Conservation (phyloP, 208 protist species). For the Wallacemonas sp. region DNA sequence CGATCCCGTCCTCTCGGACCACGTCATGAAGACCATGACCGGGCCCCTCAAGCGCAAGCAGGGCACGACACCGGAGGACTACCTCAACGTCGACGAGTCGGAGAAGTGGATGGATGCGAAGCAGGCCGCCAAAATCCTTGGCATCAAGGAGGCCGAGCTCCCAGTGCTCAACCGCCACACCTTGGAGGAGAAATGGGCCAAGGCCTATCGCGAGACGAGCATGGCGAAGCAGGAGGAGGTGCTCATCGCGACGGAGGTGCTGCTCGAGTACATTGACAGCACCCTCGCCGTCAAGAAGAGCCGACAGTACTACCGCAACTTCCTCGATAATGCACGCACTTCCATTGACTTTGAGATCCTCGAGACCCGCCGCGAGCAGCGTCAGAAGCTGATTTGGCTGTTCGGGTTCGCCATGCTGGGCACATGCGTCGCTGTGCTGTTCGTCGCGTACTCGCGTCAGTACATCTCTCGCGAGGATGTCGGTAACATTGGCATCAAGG, state of each 20-base stretch:
- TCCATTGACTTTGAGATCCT: slow-evolving; percentile 65
- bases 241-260: slow-evolving; percentile 75
- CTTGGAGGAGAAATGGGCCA: slow-evolving; percentile 61
- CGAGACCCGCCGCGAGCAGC: slow-evolving; percentile 16
- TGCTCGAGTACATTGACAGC: slow-evolving; percentile 88
- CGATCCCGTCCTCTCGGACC: slow-evolving; percentile 33
- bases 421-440: slow-evolving; percentile 41
- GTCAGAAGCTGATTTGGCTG: slow-evolving; percentile 47
- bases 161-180: slow-evolving; percentile 37
- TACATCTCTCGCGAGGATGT: slow-evolving; percentile 61
- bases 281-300: slow-evolving; percentile 73
- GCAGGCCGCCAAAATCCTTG: slow-evolving; percentile 73
- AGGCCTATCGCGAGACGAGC: slow-evolving; percentile 50
- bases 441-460: slow-evolving; percentile 52
- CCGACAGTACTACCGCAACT: slow-evolving; percentile 72
- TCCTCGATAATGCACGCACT: slow-evolving; percentile 60
- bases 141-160: slow-evolving; percentile 74
- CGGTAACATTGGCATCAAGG: slow-evolving; percentile 51
- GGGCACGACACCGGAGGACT: slow-evolving; percentile 58
- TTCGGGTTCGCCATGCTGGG: slow-evolving; percentile 44
- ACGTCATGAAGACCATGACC: slow-evolving; percentile 23
- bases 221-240: slow-evolving; percentile 73
- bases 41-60: slow-evolving; percentile 64
- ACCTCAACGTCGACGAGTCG: slow-evolving; percentile 66
- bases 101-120: slow-evolving; percentile 84